Evolutionary conservation across 164 flowering plant species (phyloP), one percentile per base, ranked within the genome.

Genomic region (Platanus orientalis): DNA sequence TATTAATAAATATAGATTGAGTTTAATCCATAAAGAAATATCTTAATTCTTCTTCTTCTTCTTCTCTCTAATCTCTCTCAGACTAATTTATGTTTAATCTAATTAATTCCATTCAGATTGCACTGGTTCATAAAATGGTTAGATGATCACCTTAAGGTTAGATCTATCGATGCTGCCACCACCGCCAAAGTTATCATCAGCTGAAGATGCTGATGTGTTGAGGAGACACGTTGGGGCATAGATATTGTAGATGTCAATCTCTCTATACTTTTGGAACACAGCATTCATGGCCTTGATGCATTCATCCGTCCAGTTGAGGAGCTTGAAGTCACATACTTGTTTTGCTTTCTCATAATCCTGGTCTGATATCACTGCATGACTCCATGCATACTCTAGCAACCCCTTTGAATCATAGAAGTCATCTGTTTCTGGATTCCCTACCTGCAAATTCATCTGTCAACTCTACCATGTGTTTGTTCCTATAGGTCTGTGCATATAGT

Each of bases 351-450:
- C 40, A 25, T 79, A 85, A 1, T 73, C 55, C 63, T 81, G 70
- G 32, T 85, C 89, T 1, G 90, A 81, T 36, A 84, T 73, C 16
- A 88, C 78, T 32, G 84, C 60, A 67, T 88, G 94, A 63, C 87
- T 84, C 94, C 90, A 88, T 26, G 89, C 89, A 66, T 83, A 85
- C 40, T 88, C 89, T 6, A 84, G 39, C 32, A 82, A 7, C 20
- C 89, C 94, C 51, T 71, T 80, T 0, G 69, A 72, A 60, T 88
- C 94, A 52, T 76, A 75, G 63, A 59, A 75, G 48, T 79, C 84
- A 58, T 88, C 72, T 4, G 87, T 83, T 66, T 77, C 83, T 9
- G 94, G 86, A 75, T 88, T 88, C 28, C 94, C 94, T 36, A 82
- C 84, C 90, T 87, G 79, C 67, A 71, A 32, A 36, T 51, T 32